Percentiles rank a stretch among this genome's conserved stretches.
Evolutionary conservation across 768 basidiomycete genomes (phyloP).

Genomic region (Mycena chlorophos): DNA sequence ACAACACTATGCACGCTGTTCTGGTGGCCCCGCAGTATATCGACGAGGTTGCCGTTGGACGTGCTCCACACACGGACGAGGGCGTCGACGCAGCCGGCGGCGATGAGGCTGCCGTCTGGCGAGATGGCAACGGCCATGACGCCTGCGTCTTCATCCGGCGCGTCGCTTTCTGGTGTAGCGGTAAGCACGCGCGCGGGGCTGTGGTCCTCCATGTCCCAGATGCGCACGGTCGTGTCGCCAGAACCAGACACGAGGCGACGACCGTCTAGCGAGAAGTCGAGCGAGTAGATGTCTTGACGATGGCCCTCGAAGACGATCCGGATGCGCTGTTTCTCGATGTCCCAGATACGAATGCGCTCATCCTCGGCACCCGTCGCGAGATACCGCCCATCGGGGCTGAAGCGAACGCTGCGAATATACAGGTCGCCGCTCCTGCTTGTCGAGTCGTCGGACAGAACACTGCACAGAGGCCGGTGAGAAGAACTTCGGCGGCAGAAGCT

Average conservation of each 20-base stretch:
- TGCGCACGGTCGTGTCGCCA: slow-evolving; percentile 59
- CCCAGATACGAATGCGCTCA: slow-evolving; percentile 93
- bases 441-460: slow-evolving; percentile 10
- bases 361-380: slow-evolving; percentile 94
- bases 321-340: slow-evolving; percentile 78
- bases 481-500: neutral
- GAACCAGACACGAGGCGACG: slow-evolving; percentile 86
- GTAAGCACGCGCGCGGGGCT: slow-evolving; percentile 45
- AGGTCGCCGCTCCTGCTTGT: slow-evolving; percentile 28
- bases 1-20: slow-evolving; percentile 68
- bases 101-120: slow-evolving; percentile 52
- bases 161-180: slow-evolving; percentile 46
- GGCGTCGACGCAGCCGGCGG: slow-evolving; percentile 57
- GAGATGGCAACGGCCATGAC: slow-evolving; percentile 63
- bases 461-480: neutral
- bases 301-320: slow-evolving; percentile 84
- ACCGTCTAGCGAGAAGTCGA: slow-evolving; percentile 89
- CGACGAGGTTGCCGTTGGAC: slow-evolving; percentile 50
- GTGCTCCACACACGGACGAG: slow-evolving; percentile 66
- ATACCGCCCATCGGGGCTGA: slow-evolving; percentile 84
- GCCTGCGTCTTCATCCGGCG: slow-evolving; percentile 55
- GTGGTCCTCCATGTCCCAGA: slow-evolving; percentile 44
- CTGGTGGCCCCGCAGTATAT: slow-evolving; percentile 57
- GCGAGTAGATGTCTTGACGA: slow-evolving; percentile 90
- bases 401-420: slow-evolving; percentile 80